Conservation (phyloP, 2,329 filamentous ascomycete genomes). For the Colletotrichum euphorbiae region DNA sequence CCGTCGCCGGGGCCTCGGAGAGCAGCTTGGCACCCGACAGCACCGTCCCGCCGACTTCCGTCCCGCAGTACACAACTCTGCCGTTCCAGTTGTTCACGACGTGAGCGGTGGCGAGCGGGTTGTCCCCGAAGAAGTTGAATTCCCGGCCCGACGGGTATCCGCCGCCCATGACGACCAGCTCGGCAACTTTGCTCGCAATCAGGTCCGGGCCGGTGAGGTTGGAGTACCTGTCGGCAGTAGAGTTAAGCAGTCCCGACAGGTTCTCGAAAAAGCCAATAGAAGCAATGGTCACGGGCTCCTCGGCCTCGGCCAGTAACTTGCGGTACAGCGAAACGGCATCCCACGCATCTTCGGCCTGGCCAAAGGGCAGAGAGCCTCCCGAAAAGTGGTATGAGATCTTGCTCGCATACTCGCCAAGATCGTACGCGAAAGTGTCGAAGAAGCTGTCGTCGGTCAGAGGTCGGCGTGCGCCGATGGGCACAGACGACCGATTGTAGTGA, state of each 20-base stretch:
- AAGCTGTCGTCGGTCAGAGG: slow-evolving; percentile 57
- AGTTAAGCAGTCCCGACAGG: slow-evolving; percentile 60
- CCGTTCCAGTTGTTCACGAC: slow-evolving; percentile 60
- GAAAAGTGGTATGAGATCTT: slow-evolving; percentile 58
- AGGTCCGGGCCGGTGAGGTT: slow-evolving; percentile 54
- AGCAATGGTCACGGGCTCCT: slow-evolving; percentile 58
- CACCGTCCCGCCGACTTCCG: slow-evolving; percentile 57
- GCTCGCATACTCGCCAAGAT: slow-evolving; percentile 57
- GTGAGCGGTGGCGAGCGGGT: slow-evolving; percentile 52
- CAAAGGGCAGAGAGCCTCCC: slow-evolving; percentile 51
- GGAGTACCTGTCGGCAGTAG: slow-evolving; percentile 54
- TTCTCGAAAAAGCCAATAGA: slow-evolving; percentile 60
- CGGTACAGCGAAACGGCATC: slow-evolving; percentile 60
- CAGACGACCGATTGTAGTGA: slow-evolving; percentile 52
- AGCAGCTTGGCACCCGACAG: slow-evolving; percentile 53
- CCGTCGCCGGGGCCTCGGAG: slow-evolving; percentile 45
- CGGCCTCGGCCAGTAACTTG: slow-evolving; percentile 52
- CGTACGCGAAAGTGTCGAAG: slow-evolving; percentile 54
- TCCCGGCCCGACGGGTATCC: slow-evolving; percentile 59
- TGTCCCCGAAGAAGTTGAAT: slow-evolving; percentile 61
- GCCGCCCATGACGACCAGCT: slow-evolving; percentile 66
- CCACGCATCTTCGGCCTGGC: slow-evolving; percentile 50
- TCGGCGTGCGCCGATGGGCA: slow-evolving; percentile 53
- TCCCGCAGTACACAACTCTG: slow-evolving; percentile 55
- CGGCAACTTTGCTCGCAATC: slow-evolving; percentile 56